Conservation (phyloP, 306 rosid species). For the Canavalia gladiata region DNA sequence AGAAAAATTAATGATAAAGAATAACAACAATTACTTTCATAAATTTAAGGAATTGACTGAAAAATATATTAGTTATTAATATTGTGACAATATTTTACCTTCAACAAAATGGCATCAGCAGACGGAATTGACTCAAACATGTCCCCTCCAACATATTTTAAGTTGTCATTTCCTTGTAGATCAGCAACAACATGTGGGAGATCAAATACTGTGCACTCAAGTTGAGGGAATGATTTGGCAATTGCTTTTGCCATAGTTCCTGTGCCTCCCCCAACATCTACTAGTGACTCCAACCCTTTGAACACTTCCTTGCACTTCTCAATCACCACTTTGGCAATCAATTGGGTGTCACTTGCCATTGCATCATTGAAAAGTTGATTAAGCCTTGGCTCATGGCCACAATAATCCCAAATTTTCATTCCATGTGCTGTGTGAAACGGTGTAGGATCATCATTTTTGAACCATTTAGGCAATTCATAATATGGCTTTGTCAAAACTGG, state of each 20-base stretch:
- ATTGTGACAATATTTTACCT: constrained; percentile 33
- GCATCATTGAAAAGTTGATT: constrained; percentile 46
- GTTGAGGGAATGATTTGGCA: constrained; percentile 23
- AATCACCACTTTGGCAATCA: not conserved
- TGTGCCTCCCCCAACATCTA: constrained; percentile 53
- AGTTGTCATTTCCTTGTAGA: constrained; percentile 19
- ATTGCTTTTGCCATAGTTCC: constrained; percentile 35
- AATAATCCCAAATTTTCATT: constrained; percentile 44
- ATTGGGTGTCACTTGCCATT: constrained; percentile 41
- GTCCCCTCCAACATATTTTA: constrained; percentile 8
- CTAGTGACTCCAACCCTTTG: constrained; percentile 31
- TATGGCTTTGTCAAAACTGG: constrained; percentile 48
- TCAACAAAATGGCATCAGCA: constrained; percentile 32
- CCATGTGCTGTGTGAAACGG: constrained; percentile 49
- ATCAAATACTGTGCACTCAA: constrained; percentile 21
- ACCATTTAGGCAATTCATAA: constrained; percentile 42
- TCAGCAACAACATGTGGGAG: constrained; percentile 34
- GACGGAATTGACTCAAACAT: constrained; percentile 37
- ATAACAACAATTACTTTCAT: too few species aligned
- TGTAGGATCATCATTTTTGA: constrained; percentile 40
- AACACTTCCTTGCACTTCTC: constrained; percentile 28
- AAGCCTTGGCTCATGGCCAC: constrained; percentile 1
- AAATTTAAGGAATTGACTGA: too few species aligned
- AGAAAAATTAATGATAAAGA: too few species aligned
- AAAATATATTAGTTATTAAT: not conserved